Base-by-base conservation (phyloP, 208 protist species). In the Plasmodiophora brassicae region DNA sequence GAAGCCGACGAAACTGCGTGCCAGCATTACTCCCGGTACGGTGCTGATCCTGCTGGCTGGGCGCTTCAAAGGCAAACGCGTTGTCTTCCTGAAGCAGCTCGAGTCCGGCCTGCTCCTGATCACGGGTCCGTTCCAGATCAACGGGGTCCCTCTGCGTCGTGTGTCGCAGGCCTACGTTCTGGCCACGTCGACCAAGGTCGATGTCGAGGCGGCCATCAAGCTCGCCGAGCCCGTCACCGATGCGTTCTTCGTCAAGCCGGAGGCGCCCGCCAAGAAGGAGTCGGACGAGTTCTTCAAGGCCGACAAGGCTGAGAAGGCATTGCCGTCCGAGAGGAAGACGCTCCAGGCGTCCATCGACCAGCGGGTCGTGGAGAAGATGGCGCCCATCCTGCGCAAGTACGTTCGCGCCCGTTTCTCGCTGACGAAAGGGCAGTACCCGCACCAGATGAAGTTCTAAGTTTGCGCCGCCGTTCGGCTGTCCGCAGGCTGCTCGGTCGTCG, bases 31-130 rank as follows among this genome's bases (percentile, higher is more conserved):
- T 57, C 95, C 95, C 39, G 96, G 96, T 72, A 97, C 96, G 46
- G 96, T 98, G 41, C 88, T 96, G 5, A 98, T 98, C 90, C 93
- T 99, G 88, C 94, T 99, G 38, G 95, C 97, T 65, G 98, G 98
- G 86, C 94, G 93, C 88, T 98, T 97, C 93, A 93, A 95, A 91
- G 98, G 97, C 88, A 94, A 96, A 90, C 95, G 98, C 87, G 98
- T 97, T n/a, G 96, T 99, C 36, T 96, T 98, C 91, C 94, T 99
- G 44, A 99, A 99, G 93, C 96, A 98, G 94, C 94, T 98, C 84
- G 91, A 94, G 45, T 44, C 93, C 65, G 97, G 96, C 87, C 97
- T 97, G 88, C 94, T 98, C 0, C 94, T 99, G 50, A 94, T 99
- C 87, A 97, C 96, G 85, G 97, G 97, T 91, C 96, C 96, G 84